phyloP scores from a whole-genome alignment of 495 filamentous ascomycete genomes.

The Gamarada debralockiae region DNA sequence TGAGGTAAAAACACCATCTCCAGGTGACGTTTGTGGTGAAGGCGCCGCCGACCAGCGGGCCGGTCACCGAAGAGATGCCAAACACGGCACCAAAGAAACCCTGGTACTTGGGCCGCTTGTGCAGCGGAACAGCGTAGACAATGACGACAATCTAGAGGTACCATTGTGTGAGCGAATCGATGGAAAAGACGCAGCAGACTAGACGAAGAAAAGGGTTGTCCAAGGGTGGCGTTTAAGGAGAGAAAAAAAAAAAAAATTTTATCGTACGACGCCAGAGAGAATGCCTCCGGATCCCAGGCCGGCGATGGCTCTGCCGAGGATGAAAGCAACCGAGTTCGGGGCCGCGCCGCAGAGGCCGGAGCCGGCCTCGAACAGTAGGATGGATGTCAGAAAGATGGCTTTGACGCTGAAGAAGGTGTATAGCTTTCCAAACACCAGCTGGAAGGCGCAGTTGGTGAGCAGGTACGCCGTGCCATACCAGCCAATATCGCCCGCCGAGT shows the following conservation, averaged over 20 bases:
- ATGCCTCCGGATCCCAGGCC: constrained; percentile 45
- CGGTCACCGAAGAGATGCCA: constrained; percentile 30
- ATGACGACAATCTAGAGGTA: constrained; percentile 38
- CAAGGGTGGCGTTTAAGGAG: not conserved
- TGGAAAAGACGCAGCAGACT: not conserved
- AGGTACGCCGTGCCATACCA: constrained; percentile 55
- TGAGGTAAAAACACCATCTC: constrained; percentile 27
- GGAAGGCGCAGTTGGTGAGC: constrained; percentile 38
- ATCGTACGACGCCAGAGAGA: constrained; percentile 25
- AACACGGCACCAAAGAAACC: constrained; percentile 38
- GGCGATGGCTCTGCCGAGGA: constrained; percentile 53
- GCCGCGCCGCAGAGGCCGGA: constrained; percentile 52
- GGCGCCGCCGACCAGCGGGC: constrained; percentile 57
- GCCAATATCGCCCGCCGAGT: constrained; percentile 40
- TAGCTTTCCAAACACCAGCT: constrained; percentile 35
- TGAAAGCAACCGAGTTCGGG: constrained; percentile 47
- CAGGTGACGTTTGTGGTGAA: constrained; percentile 44
- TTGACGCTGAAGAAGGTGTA: constrained; percentile 37
- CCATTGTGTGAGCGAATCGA: not conserved
- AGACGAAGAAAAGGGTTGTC: not conserved
- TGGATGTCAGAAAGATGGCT: constrained; percentile 17
- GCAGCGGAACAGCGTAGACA: constrained; percentile 36
- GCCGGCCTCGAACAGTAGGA: constrained; percentile 46
- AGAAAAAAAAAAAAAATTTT: too few relatives aligned
- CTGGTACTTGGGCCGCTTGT: constrained; percentile 41